Base-by-base conservation (phyloP, 306 rosid species). In the Inga laurina region DNA sequence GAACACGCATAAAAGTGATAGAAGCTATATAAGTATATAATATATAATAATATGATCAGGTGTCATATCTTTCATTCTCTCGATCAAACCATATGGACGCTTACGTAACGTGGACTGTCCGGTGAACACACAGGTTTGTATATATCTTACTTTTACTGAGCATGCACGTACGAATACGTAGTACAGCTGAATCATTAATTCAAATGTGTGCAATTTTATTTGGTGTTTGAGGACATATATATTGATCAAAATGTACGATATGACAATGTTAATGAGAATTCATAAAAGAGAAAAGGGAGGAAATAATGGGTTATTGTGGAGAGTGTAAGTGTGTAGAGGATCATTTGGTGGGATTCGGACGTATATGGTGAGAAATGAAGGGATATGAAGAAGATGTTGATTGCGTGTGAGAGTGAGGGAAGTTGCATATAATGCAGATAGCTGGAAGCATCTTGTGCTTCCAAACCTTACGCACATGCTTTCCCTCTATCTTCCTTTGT, bases 391-490 rank as follows among this genome's bases (percentile, higher is more conserved):
- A 0, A 18, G 73, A 35, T n/a, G 14, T 18, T 37, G 72, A 72
- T 64, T 72, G 65, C 72, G 68, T 61, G 65, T 69, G 81, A 16
- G 21, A 3, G 57, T 15, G n/a, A 51, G 57, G n/a, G 45, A 39
- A 16, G 24, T 67, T 8, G 43, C 73, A 18, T 67, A 14, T 64
- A 35, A 52, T 52, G n/a, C 34, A 32, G 34, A 32, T 32, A 68
- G 74, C 51, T 70, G 52, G 51, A 70, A 4, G 34, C 34, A 32
- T 32, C 52, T 21, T 79, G 82, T 84, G 91, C 93, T 90, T 92
- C 91, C 91, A 32, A 87, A 87, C 85, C 75, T 83, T 87, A 82
- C 46, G 89, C 95, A 91, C 92, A 88, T 90, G 91, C 73, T 5
- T 71, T 81, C 90, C 75, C 93, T 16, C 9, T 10, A 84, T 90